Evolutionary conservation across 2,329 filamentous ascomycete genomes (phyloP).

Genomic region (Epichloe brachyelytri): DNA sequence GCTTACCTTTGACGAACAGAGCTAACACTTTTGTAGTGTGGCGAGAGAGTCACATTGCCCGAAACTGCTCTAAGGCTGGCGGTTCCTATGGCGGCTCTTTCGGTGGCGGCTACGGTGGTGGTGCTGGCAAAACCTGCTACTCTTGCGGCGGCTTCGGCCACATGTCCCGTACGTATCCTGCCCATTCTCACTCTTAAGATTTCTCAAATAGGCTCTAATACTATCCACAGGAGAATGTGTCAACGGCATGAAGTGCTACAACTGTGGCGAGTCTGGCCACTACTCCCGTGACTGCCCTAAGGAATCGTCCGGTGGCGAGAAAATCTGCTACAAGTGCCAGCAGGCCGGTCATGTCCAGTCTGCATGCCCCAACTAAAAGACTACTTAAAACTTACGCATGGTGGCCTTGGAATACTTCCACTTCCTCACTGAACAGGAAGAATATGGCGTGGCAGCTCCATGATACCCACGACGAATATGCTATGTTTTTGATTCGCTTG

Average conservation of each 20-base stretch:
- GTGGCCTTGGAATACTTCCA: slow-evolving; percentile 12
- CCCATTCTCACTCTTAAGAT: too few species aligned
- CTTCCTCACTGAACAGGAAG: slow-evolving; percentile 11
- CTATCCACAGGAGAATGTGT: slow-evolving; percentile 64
- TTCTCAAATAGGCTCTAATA: slow-evolving; percentile 9
- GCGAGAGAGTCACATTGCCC: slow-evolving; percentile 90
- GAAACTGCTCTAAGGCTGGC: slow-evolving; percentile 63
- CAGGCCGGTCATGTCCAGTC: slow-evolving; percentile 81
- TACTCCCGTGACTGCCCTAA: slow-evolving; percentile 93
- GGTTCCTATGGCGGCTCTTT: slow-evolving; percentile 28
- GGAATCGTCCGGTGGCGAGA: slow-evolving; percentile 74
- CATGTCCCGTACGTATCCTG: slow-evolving; percentile 59
- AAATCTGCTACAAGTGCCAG: slow-evolving; percentile 96
- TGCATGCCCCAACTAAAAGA: slow-evolving; percentile 64
- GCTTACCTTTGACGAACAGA: not conserved
- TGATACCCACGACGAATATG: slow-evolving; percentile 28
- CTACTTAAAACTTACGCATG: slow-evolving; percentile 2
- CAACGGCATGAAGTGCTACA: slow-evolving; percentile 99
- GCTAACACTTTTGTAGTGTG: slow-evolving; percentile 45
- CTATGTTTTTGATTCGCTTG: slow-evolving; percentile 13
- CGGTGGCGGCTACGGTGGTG: slow-evolving; percentile 30
- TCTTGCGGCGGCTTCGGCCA: slow-evolving; percentile 95
- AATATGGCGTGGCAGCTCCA: slow-evolving; percentile 28
- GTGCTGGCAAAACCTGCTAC: slow-evolving; percentile 80
- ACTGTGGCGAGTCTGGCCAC: slow-evolving; percentile 90